Conservation (phyloP, 495 filamentous ascomycete species). For the Tuber umbilicatum region DNA sequence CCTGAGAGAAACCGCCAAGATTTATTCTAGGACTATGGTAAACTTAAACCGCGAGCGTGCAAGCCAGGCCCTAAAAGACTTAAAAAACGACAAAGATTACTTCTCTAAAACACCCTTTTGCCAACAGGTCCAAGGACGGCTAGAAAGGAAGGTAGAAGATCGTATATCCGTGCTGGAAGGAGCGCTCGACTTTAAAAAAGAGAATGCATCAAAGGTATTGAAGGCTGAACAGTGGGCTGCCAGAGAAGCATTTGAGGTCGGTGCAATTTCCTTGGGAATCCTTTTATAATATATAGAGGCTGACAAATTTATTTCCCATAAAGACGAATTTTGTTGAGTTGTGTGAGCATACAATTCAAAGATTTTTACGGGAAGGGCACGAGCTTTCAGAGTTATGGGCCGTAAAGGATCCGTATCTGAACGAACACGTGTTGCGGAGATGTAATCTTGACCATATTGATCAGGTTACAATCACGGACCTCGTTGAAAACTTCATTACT, state of each 20-base stretch:
- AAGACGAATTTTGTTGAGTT: background rate
- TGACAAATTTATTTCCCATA: background rate
- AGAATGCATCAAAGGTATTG: constrained; percentile 27
- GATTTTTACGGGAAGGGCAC: constrained; percentile 31
- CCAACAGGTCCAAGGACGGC: background rate
- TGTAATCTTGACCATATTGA: constrained; percentile 33
- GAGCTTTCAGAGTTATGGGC: constrained; percentile 33
- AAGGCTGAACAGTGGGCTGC: constrained; percentile 25
- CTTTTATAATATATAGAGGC: constrained; percentile 6
- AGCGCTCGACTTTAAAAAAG: constrained; percentile 28
- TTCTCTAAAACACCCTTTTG: constrained; percentile 28
- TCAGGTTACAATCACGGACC: constrained; percentile 36
- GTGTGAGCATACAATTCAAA: constrained; percentile 3
- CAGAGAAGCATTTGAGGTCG: constrained; percentile 24
- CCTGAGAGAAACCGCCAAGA: constrained; percentile 26
- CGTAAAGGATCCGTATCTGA: constrained; percentile 35
- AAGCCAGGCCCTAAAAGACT: constrained; percentile 30
- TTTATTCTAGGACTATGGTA: constrained; percentile 28
- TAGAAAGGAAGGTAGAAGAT: constrained; percentile 20
- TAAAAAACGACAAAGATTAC: constrained; percentile 28
- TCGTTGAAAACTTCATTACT: constrained; percentile 33
- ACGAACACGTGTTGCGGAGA: constrained; percentile 24
- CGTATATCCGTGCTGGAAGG: constrained; percentile 24
- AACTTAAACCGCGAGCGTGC: constrained; percentile 29
- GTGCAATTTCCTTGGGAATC: constrained; percentile 20